Base-by-base conservation (phyloP, 2,329 filamentous ascomycete species). In the Penicillium brevicompactum region DNA sequence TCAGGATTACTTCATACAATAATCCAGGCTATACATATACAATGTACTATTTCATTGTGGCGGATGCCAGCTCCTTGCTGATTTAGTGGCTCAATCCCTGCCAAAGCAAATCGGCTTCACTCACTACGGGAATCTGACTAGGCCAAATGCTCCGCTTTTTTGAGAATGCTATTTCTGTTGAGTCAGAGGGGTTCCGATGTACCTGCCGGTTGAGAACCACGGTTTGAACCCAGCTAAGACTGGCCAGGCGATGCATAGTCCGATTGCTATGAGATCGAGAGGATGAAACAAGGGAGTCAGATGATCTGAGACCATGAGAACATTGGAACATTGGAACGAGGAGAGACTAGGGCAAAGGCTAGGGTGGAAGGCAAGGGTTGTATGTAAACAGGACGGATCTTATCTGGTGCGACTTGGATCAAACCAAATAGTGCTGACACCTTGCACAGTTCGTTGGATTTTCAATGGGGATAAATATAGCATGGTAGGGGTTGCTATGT, bases 381-480 rank as follows among this genome's bases (percentile, higher is more conserved):
- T 8, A 27, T 27, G 24, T 27, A 41, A 14, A 48, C 14, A 30
- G 43, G 10, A 45, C 30, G n/a, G 41, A 46, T 51, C 42, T 47
- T 21, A 52, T 46, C 34, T 32, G 44, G 22, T 14, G 21, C 18
- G 22, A 18, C 30, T 37, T 46, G 48, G 16, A 41, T 48, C 21
- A 38, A 47, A 44, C 9, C 45, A 24, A 53, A 48, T 48, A 47
- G 32, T 18, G 41, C 22, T 45, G 44, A 31, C n/a, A 49, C 51
- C 51, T 53, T 53, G 37, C 51, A 49, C 51, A 49, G 41, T 22
- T 31, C 44, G 45, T 6, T 37, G 37, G 37, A 24, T 53, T 49
- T 21, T 18, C 14, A 53, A 53, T 53, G 38, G 24, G 24, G 24
- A 41, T 53, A 53, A 49, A 53, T 42, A 49, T 49, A 48, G 45